Base-by-base conservation (phyloP, 2,329 filamentous ascomycete genomes). In the Alternaria sp. region DNA sequence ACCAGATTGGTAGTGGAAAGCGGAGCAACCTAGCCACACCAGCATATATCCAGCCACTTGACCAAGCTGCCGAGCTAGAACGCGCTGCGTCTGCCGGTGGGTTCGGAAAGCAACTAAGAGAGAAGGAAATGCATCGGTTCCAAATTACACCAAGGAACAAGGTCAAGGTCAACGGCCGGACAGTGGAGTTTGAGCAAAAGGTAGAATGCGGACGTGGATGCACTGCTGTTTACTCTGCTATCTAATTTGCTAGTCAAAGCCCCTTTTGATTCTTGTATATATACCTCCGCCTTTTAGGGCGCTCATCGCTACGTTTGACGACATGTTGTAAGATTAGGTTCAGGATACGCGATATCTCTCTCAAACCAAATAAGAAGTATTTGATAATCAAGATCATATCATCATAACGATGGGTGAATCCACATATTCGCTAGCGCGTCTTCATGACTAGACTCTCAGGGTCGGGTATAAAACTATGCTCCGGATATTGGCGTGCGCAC, bases 1-100 rank as follows among this genome's bases (percentile, higher is more conserved):
- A 91, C 78, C 95, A 99, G 80, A 86, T 99, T 27, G 95, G 95
- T 12, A 97, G 91, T 0, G 94, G 95, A 28, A 96, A 91, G 83
- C 84, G 94, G 63, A 95, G 88, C 72, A 98, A 98, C 74, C 75
- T 91, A 10, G 87, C 87, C 54, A 84, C 85, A 12, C 95, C 95
- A 1, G 84, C 85, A 2, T 94, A 97, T 74, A 93, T 97, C 54
- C 87, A 88, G 32, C 90, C 92, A 14, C 79, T 94, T 43, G 93
- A 97, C 63, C 80, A 83, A 12, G 85, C 85, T 49, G 85, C 84
- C 0, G 90, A 90, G 68, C 58, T 59, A 22, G 76, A 79, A 57
- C 62, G 73, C 22, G 69, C 72, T 2, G 64, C 62, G 16, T 67
- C 64, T 34, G 71, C 67, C 7, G 53, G 41, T 11, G 57, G 54